A percentile compares a stretch with the other conserved stretches of the same genome.
phyloP scores from a whole-genome alignment of 1,284 basidiomycete species.

The Leccinum subrobustum region DNA sequence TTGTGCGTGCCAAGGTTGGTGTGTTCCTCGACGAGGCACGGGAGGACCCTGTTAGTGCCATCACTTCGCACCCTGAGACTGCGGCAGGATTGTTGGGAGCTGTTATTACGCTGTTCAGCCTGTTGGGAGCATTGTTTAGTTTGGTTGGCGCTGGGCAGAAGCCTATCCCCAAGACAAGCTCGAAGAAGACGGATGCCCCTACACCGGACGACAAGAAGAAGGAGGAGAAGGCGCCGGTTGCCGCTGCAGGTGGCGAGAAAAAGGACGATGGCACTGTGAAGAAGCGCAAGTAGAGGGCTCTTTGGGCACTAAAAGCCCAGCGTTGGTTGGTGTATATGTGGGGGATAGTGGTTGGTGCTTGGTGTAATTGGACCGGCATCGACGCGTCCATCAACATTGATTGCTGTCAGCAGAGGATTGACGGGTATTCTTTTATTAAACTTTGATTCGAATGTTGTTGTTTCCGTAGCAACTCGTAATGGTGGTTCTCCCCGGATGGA shows the following conservation, averaged over 20 bases:
- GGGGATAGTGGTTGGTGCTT: slow-evolving; percentile 5
- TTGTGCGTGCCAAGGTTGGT: slow-evolving; percentile 74
- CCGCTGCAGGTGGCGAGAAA: slow-evolving; percentile 66
- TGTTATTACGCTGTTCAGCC: slow-evolving; percentile 77
- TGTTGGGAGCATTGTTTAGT: slow-evolving; percentile 79
- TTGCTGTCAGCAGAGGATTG: slow-evolving; percentile 7
- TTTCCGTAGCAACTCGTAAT: slow-evolving; percentile 27
- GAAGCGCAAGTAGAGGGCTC: slow-evolving; percentile 32
- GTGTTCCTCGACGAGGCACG: slow-evolving; percentile 74
- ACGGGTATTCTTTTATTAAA: slow-evolving; percentile 4
- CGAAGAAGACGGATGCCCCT: slow-evolving; percentile 73
- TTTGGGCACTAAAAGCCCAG: slow-evolving; percentile 7
- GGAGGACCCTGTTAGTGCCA: slow-evolving; percentile 69
- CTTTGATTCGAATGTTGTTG: slow-evolving; percentile 13
- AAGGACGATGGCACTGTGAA: slow-evolving; percentile 40
- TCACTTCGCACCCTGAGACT: slow-evolving; percentile 83
- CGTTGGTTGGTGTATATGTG: slow-evolving; percentile 10
- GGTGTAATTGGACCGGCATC: slow-evolving; percentile 1
- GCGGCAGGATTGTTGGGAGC: slow-evolving; percentile 73
- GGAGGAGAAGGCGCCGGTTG: slow-evolving; percentile 60
- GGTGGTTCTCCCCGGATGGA: slow-evolving; percentile 15
- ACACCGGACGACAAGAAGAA: slow-evolving; percentile 68
- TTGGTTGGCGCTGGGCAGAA: slow-evolving; percentile 72
- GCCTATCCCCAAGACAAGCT: slow-evolving; percentile 62
- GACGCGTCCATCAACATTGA: slow-evolving; percentile 5